Conservation (phyloP, 2,329 filamentous ascomycete genomes). For the Mycogone perniciosa region DNA sequence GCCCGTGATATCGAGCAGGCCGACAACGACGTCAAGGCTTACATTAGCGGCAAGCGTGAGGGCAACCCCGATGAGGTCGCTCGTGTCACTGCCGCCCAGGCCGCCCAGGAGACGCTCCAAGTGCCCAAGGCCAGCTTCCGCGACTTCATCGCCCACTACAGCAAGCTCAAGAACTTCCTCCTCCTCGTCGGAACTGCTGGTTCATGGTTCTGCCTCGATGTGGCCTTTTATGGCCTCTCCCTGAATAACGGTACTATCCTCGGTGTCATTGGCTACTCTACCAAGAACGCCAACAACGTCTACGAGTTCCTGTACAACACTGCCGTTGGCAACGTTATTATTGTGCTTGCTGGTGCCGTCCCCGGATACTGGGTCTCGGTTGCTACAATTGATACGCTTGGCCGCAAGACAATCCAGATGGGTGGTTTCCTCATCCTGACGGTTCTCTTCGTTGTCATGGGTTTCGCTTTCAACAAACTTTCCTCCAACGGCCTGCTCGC, state of each 20-base stretch:
- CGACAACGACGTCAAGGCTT: conserved; percentile 66
- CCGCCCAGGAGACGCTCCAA: conserved; percentile 48
- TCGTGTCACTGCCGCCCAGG: conserved; percentile 52
- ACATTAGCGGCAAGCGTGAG: conserved; percentile 58
- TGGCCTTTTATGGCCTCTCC: conserved; percentile 61
- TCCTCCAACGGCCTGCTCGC: conserved; percentile 47
- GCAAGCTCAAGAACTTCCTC: conserved; percentile 63
- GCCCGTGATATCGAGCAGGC: conserved; percentile 68
- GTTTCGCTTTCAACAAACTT: conserved; percentile 53
- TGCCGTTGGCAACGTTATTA: conserved; percentile 70
- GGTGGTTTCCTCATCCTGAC: conserved; percentile 56
- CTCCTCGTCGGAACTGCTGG: conserved; percentile 72
- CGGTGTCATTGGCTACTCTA: conserved; percentile 62
- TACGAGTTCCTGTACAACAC: conserved; percentile 69
- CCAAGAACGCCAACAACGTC: conserved; percentile 41
- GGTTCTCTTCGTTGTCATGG: conserved; percentile 55
- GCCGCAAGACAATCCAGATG: conserved; percentile 71
- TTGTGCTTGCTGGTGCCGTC: conserved; percentile 71
- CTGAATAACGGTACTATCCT: conserved; percentile 73
- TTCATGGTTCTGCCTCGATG: conserved; percentile 72
- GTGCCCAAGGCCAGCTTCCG: conserved; percentile 63
- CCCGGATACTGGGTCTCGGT: conserved; percentile 81
- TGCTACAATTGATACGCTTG: conserved; percentile 64
- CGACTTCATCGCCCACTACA: conserved; percentile 68
- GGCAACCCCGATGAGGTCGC: conserved; percentile 60